These are phyloP conservation scores for Eragrostis curvula DNA, from an alignment of 176 grass and related monocot species.

Conservation along the genomic window DNA sequence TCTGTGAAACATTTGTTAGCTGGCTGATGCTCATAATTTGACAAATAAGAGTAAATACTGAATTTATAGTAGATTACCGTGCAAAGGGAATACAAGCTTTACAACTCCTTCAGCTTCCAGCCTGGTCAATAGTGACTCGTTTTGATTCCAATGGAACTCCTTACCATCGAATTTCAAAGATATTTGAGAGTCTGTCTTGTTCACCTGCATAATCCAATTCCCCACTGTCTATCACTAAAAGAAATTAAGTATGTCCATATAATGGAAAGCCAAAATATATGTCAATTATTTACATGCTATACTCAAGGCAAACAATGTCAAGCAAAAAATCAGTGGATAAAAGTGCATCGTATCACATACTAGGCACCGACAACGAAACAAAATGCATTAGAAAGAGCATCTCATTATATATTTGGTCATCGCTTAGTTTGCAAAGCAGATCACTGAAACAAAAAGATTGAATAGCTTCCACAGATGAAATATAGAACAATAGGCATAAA, in stretches of 20 bases:
- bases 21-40: conserved; percentile 16
- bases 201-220: conserved; percentile 69
- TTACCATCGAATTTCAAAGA: conserved; percentile 65
- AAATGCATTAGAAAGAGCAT: not conserved
- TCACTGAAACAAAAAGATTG: not conserved
- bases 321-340: not conserved
- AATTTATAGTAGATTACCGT: conserved; percentile 60
- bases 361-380: not conserved
- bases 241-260: conserved; percentile 10
- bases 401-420: not conserved
- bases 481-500: not conserved
- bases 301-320: not conserved
- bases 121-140: conserved; percentile 69
- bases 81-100: conserved; percentile 90
- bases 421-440: not conserved
- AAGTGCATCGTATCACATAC: not conserved
- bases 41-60: conserved; percentile 2
- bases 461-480: not conserved
- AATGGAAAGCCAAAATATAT: too few relatives aligned
- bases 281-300: not conserved
- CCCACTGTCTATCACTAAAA: conserved; percentile 30
- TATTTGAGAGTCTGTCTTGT: conserved; percentile 68
- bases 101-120: conserved; percentile 90
- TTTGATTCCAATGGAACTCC: conserved; percentile 62
- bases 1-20: conserved; percentile 51